Percentiles rank a stretch among this genome's conserved stretches.
phyloP scores from a whole-genome alignment of 257 asterid species.

The Salvia splendens region DNA sequence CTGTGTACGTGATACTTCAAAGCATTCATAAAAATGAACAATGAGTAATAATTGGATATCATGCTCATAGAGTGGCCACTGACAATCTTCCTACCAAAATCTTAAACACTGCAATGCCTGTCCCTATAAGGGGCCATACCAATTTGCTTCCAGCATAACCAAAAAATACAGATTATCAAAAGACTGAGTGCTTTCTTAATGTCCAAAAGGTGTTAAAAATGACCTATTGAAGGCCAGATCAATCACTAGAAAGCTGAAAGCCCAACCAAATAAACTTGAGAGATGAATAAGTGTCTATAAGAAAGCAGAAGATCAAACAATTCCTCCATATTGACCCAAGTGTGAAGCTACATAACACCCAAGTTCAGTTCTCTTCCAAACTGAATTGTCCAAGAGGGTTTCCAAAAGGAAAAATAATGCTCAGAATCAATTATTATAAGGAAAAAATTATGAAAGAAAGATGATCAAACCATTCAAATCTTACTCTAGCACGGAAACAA shows the following conservation, averaged over 20 bases:
- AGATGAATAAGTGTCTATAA: background rate
- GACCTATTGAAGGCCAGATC: background rate
- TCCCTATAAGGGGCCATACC: background rate
- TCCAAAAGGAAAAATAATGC: background rate
- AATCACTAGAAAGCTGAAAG: background rate
- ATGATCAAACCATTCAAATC: conserved; percentile 16
- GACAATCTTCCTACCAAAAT: background rate
- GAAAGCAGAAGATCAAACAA: conserved; percentile 1
- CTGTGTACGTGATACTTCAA: background rate
- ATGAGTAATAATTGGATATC: background rate
- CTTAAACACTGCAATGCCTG: background rate
- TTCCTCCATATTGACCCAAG: conserved; percentile 13
- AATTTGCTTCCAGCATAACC: background rate
- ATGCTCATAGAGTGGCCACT: background rate
- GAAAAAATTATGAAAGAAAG: background rate
- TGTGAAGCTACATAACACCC: background rate
- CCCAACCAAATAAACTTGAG: conserved; percentile 8
- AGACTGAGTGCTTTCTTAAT: background rate
- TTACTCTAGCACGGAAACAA: conserved; percentile 5
- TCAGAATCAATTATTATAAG: background rate
- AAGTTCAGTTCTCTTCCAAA: background rate
- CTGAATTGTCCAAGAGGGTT: background rate
- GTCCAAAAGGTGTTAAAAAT: background rate
- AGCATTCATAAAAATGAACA: background rate
- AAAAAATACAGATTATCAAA: background rate